Percentiles rank a stretch among this genome's conserved stretches.
Conservation (phyloP, 2,329 filamentous ascomycete genomes). For the Cadophora malorum region DNA sequence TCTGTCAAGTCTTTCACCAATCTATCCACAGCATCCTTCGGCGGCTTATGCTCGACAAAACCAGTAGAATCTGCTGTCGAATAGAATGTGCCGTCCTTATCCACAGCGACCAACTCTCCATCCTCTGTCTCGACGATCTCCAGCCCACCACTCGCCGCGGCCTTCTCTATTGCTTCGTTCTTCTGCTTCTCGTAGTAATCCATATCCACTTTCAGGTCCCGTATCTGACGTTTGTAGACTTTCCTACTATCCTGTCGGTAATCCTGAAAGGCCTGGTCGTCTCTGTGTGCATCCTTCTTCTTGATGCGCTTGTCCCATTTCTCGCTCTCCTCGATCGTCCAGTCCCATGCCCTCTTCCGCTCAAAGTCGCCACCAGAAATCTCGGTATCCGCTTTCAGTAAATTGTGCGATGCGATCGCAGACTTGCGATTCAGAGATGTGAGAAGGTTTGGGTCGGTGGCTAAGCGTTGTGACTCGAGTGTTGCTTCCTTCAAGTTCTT, state of each 20-base stretch:
- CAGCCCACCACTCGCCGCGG: slow-evolving; percentile 82
- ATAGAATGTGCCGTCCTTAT: slow-evolving; percentile 90
- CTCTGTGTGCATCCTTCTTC: slow-evolving; percentile 81
- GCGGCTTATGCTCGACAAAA: slow-evolving; percentile 85
- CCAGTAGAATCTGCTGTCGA: slow-evolving; percentile 83
- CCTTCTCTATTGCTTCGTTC: slow-evolving; percentile 81
- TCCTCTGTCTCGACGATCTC: slow-evolving; percentile 96
- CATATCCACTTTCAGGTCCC: slow-evolving; percentile 76
- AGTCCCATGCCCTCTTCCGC: slow-evolving; percentile 98
- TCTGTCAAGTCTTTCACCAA: slow-evolving; percentile 86
- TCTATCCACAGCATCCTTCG: slow-evolving; percentile 85
- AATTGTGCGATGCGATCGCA: slow-evolving; percentile 87
- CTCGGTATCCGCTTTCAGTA: slow-evolving; percentile 89
- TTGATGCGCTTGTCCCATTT: slow-evolving; percentile 90
- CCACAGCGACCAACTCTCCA: slow-evolving; percentile 91
- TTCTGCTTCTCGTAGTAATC: slow-evolving; percentile 90
- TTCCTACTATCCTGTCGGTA: slow-evolving; percentile 88
- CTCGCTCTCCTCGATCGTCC: slow-evolving; percentile 94
- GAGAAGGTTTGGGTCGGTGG: slow-evolving; percentile 78
- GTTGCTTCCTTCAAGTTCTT: slow-evolving; percentile 85
- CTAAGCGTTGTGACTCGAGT: slow-evolving; percentile 79
- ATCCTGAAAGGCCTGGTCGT: slow-evolving; percentile 89
- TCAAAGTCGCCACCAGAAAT: slow-evolving; percentile 91
- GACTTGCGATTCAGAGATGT: slow-evolving; percentile 82
- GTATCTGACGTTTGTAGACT: slow-evolving; percentile 90